Evolutionary conservation across 352 stramenopile species (phyloP).

Genomic region (Pelagophyceae sp.): DNA sequence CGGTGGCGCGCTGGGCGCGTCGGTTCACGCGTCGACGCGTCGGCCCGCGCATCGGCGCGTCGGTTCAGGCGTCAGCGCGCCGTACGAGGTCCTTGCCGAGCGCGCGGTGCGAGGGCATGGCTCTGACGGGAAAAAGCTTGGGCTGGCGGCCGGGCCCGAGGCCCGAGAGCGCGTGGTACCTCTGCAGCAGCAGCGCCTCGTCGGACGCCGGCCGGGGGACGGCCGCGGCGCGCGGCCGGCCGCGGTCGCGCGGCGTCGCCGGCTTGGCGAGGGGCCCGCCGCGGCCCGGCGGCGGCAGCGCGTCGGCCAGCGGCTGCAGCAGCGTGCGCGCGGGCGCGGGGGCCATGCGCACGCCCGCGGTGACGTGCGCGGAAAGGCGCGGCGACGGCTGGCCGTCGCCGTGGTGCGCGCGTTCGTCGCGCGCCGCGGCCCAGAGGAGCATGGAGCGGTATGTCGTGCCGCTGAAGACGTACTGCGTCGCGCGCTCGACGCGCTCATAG

Average conservation of each 20-base stretch:
- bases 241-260: not conserved
- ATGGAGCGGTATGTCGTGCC: not conserved
- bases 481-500: slow-evolving; percentile 6
- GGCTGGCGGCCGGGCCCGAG: not conserved
- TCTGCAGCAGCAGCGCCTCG: not conserved
- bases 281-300: not conserved
- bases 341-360: not conserved
- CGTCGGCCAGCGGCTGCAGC: not conserved
- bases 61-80: too few species aligned
- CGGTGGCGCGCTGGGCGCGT: too few species aligned
- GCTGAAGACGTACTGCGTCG: slow-evolving; percentile 20
- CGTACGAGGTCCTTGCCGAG: too few species aligned
- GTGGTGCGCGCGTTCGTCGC: not conserved
- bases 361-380: not conserved
- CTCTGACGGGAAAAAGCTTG: too few species aligned
- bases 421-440: slow-evolving; percentile 1
- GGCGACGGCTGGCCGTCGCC: not conserved
- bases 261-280: not conserved
- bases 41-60: too few species aligned
- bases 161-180: not conserved
- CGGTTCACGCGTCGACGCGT: too few species aligned
- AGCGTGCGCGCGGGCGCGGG: not conserved
- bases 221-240: too few species aligned
- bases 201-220: not conserved
- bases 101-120: too few species aligned